Conservation (phyloP, 2,329 filamentous ascomycete genomes). For the Claviceps purpurea region DNA sequence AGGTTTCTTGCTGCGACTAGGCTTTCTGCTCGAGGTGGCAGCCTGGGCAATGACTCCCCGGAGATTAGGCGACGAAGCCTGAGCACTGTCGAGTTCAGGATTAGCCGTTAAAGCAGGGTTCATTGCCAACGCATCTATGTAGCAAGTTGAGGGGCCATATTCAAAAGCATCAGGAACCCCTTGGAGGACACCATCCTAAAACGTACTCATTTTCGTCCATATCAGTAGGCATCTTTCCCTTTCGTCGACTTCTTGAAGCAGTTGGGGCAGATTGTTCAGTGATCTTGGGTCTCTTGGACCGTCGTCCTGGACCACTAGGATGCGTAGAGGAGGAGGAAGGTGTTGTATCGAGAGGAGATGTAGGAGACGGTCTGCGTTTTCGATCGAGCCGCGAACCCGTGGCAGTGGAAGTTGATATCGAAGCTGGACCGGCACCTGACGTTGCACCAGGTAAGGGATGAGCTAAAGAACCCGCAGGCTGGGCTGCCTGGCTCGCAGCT, state of each 20-base stretch:
- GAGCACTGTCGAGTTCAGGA: constrained; percentile 9
- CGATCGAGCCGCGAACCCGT: constrained; percentile 36
- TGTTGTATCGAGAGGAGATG: constrained; percentile 28
- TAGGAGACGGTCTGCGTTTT: constrained; percentile 60
- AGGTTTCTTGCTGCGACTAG: constrained; percentile 56
- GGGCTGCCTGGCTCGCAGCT: constrained; percentile 52
- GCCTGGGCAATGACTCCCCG: constrained; percentile 43
- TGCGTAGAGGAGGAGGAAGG: constrained; percentile 21
- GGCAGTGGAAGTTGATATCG: constrained; percentile 11
- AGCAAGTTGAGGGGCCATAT: neutral
- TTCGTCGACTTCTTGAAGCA: constrained; percentile 38
- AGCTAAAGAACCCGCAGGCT: constrained; percentile 27
- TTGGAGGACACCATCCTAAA: neutral
- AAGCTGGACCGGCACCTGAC: constrained; percentile 2
- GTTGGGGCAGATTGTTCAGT: constrained; percentile 30
- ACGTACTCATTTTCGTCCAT: constrained; percentile 65
- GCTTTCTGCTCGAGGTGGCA: constrained; percentile 57
- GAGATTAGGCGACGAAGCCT: constrained; percentile 46
- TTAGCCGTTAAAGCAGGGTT: neutral
- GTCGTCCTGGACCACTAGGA: constrained; percentile 33
- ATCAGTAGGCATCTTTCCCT: constrained; percentile 45
- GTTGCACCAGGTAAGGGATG: constrained; percentile 19
- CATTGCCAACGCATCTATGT: neutral
- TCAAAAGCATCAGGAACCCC: neutral
- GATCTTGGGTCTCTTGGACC: constrained; percentile 60